Percentiles rank a stretch among this genome's conserved stretches.
Evolutionary conservation across 2,329 filamentous ascomycete genomes (phyloP).

Genomic region (Chrysoporthe deuterocubensis): DNA sequence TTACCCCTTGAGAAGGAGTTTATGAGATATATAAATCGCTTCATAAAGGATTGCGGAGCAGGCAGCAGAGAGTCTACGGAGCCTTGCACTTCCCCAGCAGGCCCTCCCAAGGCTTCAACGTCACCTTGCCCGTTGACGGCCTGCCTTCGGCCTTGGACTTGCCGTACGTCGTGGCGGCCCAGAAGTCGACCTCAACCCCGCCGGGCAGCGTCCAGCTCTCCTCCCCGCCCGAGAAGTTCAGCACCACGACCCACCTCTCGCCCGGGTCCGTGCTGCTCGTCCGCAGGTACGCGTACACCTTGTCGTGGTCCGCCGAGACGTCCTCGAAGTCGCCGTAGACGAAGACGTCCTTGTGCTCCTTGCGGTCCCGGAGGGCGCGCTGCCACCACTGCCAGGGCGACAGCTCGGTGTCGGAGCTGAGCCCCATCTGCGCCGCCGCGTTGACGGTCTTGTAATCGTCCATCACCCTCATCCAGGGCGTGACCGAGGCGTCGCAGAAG

Average conservation of each 20-base stretch:
- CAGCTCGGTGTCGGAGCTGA: constrained; percentile 36
- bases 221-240: constrained; percentile 37
- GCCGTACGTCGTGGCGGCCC: constrained; percentile 33
- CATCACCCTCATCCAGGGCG: constrained; percentile 74
- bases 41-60: not conserved
- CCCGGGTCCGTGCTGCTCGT: constrained; percentile 30
- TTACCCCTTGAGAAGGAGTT: too few relatives aligned
- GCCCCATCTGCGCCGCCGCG: constrained; percentile 56
- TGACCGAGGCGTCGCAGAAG: constrained; percentile 54
- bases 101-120: constrained; percentile 37
- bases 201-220: constrained; percentile 33
- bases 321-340: constrained; percentile 64
- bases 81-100: constrained; percentile 31
- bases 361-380: constrained; percentile 61
- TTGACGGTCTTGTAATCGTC: constrained; percentile 60
- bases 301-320: constrained; percentile 25
- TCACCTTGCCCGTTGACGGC: constrained; percentile 28
- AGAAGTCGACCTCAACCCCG: constrained; percentile 32
- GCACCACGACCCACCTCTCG: constrained; percentile 37
- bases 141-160: constrained; percentile 32
- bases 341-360: constrained; percentile 64
- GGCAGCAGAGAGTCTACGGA: not conserved
- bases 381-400: constrained; percentile 58
- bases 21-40: not conserved
- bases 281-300: constrained; percentile 32